A percentile compares a stretch with the other conserved stretches of the same genome.
These are phyloP conservation scores for Halophytophthora polymorphica DNA, from an alignment of 352 stramenopile species.

Conservation along the genomic window DNA sequence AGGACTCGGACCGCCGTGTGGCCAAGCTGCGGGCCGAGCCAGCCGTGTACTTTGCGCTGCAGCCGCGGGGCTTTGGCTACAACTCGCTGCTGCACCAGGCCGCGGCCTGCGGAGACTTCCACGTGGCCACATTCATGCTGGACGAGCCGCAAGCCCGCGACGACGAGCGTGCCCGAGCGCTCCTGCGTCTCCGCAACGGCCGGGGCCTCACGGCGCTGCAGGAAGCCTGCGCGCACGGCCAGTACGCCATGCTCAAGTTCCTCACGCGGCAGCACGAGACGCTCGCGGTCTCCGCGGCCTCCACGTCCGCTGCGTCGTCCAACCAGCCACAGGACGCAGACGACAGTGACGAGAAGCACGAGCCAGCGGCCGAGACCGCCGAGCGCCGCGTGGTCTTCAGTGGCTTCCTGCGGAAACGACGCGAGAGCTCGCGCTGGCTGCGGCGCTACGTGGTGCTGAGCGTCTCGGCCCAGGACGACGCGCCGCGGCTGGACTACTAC, in stretches of 20 bases:
- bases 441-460: slow-evolving; percentile 69
- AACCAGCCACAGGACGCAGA: neutral
- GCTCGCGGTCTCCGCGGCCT: too few relatives aligned
- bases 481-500: slow-evolving; percentile 66
- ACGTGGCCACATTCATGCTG: slow-evolving; percentile 79
- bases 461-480: slow-evolving; percentile 23
- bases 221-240: slow-evolving; percentile 53
- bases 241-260: slow-evolving; percentile 76
- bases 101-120: slow-evolving; percentile 61
- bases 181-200: slow-evolving; percentile 55
- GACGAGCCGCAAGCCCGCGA: slow-evolving; percentile 21
- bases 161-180: slow-evolving; percentile 9
- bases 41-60: slow-evolving; percentile 48
- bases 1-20: slow-evolving; percentile 66
- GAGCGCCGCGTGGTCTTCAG: slow-evolving; percentile 33
- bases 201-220: slow-evolving; percentile 63
- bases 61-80: slow-evolving; percentile 46
- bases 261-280: slow-evolving; percentile 22
- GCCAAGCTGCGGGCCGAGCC: slow-evolving; percentile 44
- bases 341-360: slow-evolving; percentile 10
- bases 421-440: slow-evolving; percentile 81
- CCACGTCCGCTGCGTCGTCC: too few relatives aligned
- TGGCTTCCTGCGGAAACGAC: slow-evolving; percentile 69
- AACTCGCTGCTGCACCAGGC: slow-evolving; percentile 75
- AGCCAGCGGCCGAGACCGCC: neutral